A percentile compares a stretch with the other conserved stretches of the same genome.
Conservation (phyloP, 164 flowering plant species). For the Echeveria elegans region DNA sequence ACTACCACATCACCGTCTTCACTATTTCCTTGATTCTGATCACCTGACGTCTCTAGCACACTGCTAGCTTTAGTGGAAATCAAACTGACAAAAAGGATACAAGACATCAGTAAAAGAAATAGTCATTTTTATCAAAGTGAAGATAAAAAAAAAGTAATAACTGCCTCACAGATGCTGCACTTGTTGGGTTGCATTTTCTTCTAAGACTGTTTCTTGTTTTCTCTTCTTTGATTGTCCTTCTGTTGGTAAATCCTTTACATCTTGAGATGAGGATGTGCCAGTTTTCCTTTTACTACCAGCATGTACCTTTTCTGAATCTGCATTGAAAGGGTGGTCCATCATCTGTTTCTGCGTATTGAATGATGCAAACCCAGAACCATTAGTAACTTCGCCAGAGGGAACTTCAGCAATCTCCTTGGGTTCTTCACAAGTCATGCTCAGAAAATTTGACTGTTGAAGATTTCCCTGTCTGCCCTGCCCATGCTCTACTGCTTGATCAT, state of each 20-base stretch:
- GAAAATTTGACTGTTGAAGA: conserved; percentile 8
- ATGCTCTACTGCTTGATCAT: conserved; percentile 9
- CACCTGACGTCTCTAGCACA: conserved; percentile 17
- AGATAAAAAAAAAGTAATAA: background rate
- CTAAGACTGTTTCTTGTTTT: conserved; percentile 24
- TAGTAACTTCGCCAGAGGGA: conserved; percentile 16
- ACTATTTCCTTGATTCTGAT: conserved; percentile 19
- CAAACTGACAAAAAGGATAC: conserved; percentile 19
- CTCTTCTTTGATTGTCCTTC: conserved; percentile 39
- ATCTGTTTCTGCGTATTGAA: conserved; percentile 15
- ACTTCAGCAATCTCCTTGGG: conserved; percentile 39
- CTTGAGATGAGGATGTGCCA: conserved; percentile 14
- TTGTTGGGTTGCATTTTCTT: conserved; percentile 13
- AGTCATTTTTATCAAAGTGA: background rate
- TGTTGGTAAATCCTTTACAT: conserved; percentile 14
- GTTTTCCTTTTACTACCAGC: conserved; percentile 41
- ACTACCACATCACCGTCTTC: conserved; percentile 20
- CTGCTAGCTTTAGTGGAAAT: conserved; percentile 14
- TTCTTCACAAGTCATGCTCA: conserved; percentile 22
- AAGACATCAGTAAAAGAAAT: conserved; percentile 8
- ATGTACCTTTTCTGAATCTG: conserved; percentile 15
- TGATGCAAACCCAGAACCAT: conserved; percentile 11
- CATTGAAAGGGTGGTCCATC: conserved; percentile 10
- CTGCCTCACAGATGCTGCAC: background rate
- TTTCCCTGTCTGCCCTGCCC: background rate